Base-by-base conservation (phyloP, 306 rosid species). In the Citrullus mucosospermus region DNA sequence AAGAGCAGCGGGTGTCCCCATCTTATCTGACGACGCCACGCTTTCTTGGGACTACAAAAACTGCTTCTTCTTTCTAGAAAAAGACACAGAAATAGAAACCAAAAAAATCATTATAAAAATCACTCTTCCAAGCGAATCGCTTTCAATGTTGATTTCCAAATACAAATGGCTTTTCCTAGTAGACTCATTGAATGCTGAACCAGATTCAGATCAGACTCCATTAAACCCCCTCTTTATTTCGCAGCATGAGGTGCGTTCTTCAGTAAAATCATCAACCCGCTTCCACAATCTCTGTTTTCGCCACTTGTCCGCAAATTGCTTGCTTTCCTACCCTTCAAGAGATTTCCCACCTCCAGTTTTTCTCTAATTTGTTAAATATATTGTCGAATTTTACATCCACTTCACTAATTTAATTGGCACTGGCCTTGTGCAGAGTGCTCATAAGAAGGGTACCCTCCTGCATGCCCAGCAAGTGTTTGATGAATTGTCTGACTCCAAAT, bases 401-500 rank as follows among this genome's bases (percentile, higher is more conserved):
- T 17, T 17, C 61, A 53, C 25, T 17, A 30, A n/a, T 28, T 73
- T 73, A 73, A 73, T 73, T 73, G 62, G 15, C 41, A 3, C 48
- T 39, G 48, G 7, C 22, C 4, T 17, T 2, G 13, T 12, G 34
- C 38, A 6, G 36, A 12, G 12, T 30, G 61, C 44, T 54, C 16
- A 28, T 32, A 73, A 32, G 30, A 73, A 28, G 62, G 30, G 17
- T 10, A 1, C 44, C 22, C 43, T 73, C 16, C 17, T 73, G 78
- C 61, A 46, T 73, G 78, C 57, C 16, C 78, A 3, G 5, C 78
- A 51, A 73, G 78, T 73, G 78, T 73, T 73, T 9, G 78, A 50
- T 30, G 17, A 4, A 15, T 7, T 50, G 78, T 53, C 78, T 17
- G 48, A 9, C 43, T 30, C 48, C 5, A 71, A 71, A 71, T 71